Conservation (phyloP, 257 asterid genomes). For the Marsdenia floribunda region DNA sequence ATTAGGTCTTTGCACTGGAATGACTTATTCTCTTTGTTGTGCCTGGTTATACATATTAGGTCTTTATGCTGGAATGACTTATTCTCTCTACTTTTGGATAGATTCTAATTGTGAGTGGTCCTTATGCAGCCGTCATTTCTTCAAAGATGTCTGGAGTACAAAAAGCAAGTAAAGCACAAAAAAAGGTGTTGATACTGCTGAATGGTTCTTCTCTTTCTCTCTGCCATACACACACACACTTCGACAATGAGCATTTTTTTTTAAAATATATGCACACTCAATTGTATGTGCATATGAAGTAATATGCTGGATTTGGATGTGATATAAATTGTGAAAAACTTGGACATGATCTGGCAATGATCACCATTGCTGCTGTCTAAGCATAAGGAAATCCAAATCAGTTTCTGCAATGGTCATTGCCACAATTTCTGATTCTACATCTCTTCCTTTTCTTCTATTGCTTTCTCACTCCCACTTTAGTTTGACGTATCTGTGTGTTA, state of each 20-base stretch:
- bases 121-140: slow-evolving; percentile 81
- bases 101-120: slow-evolving; percentile 34
- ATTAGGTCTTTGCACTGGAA: not conserved
- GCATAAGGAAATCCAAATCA: too few relatives aligned
- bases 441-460: too few relatives aligned
- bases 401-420: too few relatives aligned
- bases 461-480: too few relatives aligned
- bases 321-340: too few relatives aligned
- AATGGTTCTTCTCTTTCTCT: not conserved
- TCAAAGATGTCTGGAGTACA: slow-evolving; percentile 78
- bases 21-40: slow-evolving; percentile 4
- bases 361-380: too few relatives aligned
- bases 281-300: not conserved
- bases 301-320: not conserved
- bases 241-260: not conserved
- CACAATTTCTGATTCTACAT: too few relatives aligned
- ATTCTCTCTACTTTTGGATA: slow-evolving; percentile 4
- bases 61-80: not conserved
- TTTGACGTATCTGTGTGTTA: too few relatives aligned
- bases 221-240: not conserved
- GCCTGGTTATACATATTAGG: not conserved
- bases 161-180: slow-evolving; percentile 76
- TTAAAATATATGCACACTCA: not conserved
- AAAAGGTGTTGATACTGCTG: slow-evolving; percentile 42
- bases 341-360: too few relatives aligned